A percentile compares a stretch with the other conserved stretches of the same genome.
Conservation (phyloP, 2,329 filamentous ascomycete species). For the Colletotrichum limetticola region DNA sequence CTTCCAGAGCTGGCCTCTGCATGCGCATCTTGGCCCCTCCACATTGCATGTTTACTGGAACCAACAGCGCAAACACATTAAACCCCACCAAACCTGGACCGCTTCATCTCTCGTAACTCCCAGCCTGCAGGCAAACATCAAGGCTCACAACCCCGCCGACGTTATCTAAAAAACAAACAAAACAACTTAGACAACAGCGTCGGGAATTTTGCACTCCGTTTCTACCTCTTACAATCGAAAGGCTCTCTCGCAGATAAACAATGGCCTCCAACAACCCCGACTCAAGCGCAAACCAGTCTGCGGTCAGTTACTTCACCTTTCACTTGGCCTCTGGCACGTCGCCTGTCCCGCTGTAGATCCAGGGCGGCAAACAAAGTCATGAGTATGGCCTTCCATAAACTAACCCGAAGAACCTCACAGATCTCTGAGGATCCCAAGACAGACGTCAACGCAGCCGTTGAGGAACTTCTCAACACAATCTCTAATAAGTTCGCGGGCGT, state of each 20-base stretch:
- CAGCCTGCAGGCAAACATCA: background rate
- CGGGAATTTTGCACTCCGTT: background rate
- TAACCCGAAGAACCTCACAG: slow-evolving; percentile 38
- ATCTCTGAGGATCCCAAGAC: slow-evolving; percentile 57
- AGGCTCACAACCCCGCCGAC: background rate
- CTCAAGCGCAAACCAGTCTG: slow-evolving; percentile 45
- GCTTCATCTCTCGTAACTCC: slow-evolving; percentile 2
- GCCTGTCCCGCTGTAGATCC: background rate
- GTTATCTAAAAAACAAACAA: background rate
- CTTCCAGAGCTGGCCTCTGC: background rate
- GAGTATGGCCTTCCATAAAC: background rate
- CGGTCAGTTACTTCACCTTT: slow-evolving; percentile 43
- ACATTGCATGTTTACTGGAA: background rate
- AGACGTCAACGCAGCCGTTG: slow-evolving; percentile 82
- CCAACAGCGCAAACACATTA: background rate
- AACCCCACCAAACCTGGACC: slow-evolving; percentile 3
- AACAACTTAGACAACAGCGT: no score
- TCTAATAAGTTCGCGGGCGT: slow-evolving; percentile 87
- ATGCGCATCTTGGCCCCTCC: background rate
- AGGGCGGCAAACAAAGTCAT: background rate
- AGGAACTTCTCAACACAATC: slow-evolving; percentile 86
- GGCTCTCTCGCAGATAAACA: background rate
- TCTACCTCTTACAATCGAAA: background rate
- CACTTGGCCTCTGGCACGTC: background rate
- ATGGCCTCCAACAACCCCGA: slow-evolving; percentile 54